Base-by-base conservation (phyloP, 805 yeast species). In the Ogataea pilisensis region DNA sequence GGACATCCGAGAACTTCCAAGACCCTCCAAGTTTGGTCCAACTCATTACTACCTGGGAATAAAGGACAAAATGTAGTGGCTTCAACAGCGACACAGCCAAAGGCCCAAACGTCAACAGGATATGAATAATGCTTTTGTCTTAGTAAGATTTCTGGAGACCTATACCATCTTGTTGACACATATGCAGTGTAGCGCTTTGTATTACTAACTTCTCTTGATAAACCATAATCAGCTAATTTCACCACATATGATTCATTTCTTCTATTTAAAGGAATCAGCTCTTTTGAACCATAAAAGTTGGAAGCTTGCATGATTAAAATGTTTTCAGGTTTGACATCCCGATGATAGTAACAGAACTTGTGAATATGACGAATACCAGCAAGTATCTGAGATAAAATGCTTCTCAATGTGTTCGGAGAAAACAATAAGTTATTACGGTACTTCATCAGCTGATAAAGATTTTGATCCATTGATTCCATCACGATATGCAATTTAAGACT, bases 291-390 rank as follows among this genome's bases (percentile, higher is more conserved):
- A 58, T 75, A 82, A 53, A 73, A 83, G 37, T 70, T 70, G 30
- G 64, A 61, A 5, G 82, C 64, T 18, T 81, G 78, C 28, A 80
- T 70, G 4, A 90, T 77, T 50, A 91, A 72, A 20, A 91, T 82
- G 61, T 91, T 91, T 55, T 91, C 97, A 0, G 99, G 98, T 62
- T 91, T 91, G 36, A 91, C 73, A 67, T 91, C 99, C 42, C 99
- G 75, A 60, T 91, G 98, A 55, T 82, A 82, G 55, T 72, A 86
- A 9, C 75, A 74, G 51, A 71, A 66, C 21, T 62, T 58, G 55
- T 87, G 99, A 41, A 91, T 88, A 60, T 91, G 97, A 42, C 78
- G 75, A 22, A 90, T 71, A 4, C 93, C 99, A 41, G 75, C 70
- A 42, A 87, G 66, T 1, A 90, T 60, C 59, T 90, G 97, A 9